Percentiles rank a stretch among this genome's conserved stretches.
phyloP scores from a whole-genome alignment of 805 yeast species.

The Kodamaea neixiangensis region DNA sequence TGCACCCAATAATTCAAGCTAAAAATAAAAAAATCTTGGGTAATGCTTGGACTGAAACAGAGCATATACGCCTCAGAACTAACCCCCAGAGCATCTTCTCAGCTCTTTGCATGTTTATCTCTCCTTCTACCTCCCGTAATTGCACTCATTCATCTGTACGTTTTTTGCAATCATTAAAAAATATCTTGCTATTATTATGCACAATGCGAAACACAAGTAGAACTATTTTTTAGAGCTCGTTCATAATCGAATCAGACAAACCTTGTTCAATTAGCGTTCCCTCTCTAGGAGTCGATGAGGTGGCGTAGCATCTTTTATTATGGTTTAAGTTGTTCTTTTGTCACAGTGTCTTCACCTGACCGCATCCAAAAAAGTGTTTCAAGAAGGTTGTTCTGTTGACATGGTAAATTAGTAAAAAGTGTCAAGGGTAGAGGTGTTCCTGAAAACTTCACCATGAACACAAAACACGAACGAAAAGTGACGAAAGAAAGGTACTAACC shows the following conservation, averaged over 20 bases:
- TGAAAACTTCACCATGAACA: neutral
- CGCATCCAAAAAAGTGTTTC: too few relatives aligned
- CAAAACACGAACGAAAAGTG: neutral
- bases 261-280: neutral
- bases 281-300: neutral
- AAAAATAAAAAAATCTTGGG: neutral
- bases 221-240: neutral
- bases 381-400: neutral
- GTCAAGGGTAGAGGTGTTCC: neutral
- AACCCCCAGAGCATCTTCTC: neutral
- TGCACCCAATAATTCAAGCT: neutral
- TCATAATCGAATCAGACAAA: neutral
- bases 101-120: neutral
- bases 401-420: neutral
- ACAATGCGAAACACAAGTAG: neutral
- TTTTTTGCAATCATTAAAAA: neutral
- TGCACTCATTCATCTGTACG: neutral
- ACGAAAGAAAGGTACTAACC: neutral
- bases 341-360: too few relatives aligned
- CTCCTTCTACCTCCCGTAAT: neutral
- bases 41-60: neutral
- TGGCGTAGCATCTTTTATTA: too few relatives aligned
- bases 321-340: too few relatives aligned
- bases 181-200: neutral
- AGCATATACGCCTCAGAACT: neutral